Base-by-base conservation (phyloP, 371 early-diverging fungal species). In the Circinella umbellata region DNA sequence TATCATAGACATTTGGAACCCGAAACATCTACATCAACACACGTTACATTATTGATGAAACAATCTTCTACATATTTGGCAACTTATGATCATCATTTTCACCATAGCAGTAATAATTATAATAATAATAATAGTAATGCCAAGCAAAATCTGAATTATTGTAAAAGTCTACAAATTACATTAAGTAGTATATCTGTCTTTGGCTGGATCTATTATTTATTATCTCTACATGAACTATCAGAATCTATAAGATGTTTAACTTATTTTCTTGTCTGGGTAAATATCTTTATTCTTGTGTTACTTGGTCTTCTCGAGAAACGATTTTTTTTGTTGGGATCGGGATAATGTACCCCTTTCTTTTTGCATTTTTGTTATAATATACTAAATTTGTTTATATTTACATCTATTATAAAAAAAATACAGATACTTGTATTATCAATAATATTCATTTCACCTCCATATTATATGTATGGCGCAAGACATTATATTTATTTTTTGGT, bases 401-500 rank as follows among this genome's bases (percentile, higher is more conserved):
- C 0, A 27, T 42, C 42, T 42, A 39, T 39, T 39, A 39, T 39
- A 39, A 39, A 39, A 51, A 51, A 51, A 51, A 51, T 8, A 42
- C 57, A 69, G 63, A 17, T 63, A 51, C 39, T 51, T 20, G 8
- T 53, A n/a, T 7, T 68, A 20, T 37, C 64, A 11, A 34, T 53
- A 4, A 60, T 61, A 8, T 9, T 46, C 15, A 35, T 64, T 46
- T 59, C 64, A 4, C 72, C 72, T 48, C 47, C 61, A 39, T 48
- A 59, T 59, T 62, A 62, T 20, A 34, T 51, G 17, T 72, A 63
- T 39, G 27, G 11, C 17, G 37, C 55, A 47, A 63, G 72, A 11
- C 64, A 68, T 48, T 64, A 68, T 47, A 62, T 64, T 27, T 68
- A 63, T 34, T 55, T 72, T 14, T 68, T 68, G 11, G 46, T 64